Evolutionary conservation across 306 rosid species (phyloP).

Genomic region (Oemleria cerasiformis): DNA sequence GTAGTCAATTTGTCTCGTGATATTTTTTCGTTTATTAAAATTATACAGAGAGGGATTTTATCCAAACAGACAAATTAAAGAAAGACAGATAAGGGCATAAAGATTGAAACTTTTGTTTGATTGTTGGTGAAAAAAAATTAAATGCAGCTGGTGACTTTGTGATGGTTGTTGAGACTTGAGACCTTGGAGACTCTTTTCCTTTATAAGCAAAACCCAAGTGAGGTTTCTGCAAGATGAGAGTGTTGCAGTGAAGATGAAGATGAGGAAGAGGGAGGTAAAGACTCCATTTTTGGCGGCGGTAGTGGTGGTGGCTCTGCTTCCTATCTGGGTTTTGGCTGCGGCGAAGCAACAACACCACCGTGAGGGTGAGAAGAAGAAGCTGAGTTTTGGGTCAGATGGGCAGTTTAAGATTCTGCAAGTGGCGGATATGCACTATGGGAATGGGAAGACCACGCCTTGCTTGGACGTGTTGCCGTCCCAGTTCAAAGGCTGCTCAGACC

Average conservation of each 20-base stretch:
- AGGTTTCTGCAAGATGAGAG: background rate
- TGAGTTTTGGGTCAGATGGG: slow-evolving; percentile 57
- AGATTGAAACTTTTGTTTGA: background rate
- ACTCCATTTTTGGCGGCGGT: slow-evolving; percentile 18
- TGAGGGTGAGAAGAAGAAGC: slow-evolving; percentile 35
- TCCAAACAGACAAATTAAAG: background rate
- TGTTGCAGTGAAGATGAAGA: background rate
- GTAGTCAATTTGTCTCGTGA: background rate
- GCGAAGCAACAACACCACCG: slow-evolving; percentile 20
- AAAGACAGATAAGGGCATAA: background rate
- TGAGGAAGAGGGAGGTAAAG: slow-evolving; percentile 8
- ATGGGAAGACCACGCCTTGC: slow-evolving; percentile 69
- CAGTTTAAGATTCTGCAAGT: slow-evolving; percentile 89
- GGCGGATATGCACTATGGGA: slow-evolving; percentile 90
- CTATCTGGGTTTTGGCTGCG: slow-evolving; percentile 32
- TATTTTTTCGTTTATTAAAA: too few relatives aligned
- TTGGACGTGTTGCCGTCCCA: slow-evolving; percentile 57
- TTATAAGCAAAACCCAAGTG: background rate
- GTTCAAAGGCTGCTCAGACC: slow-evolving; percentile 70
- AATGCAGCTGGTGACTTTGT: background rate
- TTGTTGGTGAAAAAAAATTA: background rate
- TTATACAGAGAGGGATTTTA: background rate
- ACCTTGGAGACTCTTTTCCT: background rate
- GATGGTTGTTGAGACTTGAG: background rate
- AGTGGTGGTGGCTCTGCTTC: slow-evolving; percentile 20